These are phyloP conservation scores for Passiflora organensis DNA, from an alignment of 345 rosid genomes.

Conservation along the genomic window DNA sequence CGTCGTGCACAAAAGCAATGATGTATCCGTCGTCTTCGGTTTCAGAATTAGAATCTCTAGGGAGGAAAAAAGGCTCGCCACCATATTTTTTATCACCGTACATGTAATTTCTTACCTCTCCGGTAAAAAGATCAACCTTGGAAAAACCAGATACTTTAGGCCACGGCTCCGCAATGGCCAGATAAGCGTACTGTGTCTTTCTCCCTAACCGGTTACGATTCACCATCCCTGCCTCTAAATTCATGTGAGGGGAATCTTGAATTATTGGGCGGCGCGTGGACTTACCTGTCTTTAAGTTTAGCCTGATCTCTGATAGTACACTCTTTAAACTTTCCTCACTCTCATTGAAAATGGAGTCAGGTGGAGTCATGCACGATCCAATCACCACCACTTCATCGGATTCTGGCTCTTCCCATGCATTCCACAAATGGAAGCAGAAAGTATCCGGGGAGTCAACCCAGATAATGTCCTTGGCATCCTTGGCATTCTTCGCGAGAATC, in stretches of 20 bases:
- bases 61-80: slow-evolving; percentile 84
- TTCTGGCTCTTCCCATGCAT: slow-evolving; percentile 92
- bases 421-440: slow-evolving; percentile 93
- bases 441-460: slow-evolving; percentile 84
- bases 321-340: slow-evolving; percentile 69
- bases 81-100: slow-evolving; percentile 72
- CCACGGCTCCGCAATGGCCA: slow-evolving; percentile 96
- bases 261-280: slow-evolving; percentile 66
- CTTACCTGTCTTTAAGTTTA: slow-evolving; percentile 70
- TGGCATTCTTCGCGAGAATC: slow-evolving; percentile 51
- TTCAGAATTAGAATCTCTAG: slow-evolving; percentile 32
- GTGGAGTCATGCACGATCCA: slow-evolving; percentile 98
- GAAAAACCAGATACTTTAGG: slow-evolving; percentile 91
- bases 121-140: slow-evolving; percentile 72
- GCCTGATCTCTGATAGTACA: slow-evolving; percentile 78
- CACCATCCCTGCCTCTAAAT: slow-evolving; percentile 97
- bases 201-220: slow-evolving; percentile 73
- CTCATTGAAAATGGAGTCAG: slow-evolving; percentile 94
- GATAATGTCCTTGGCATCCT: slow-evolving; percentile 44
- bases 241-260: slow-evolving; percentile 48
- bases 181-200: slow-evolving; percentile 61
- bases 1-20: slow-evolving; percentile 77
- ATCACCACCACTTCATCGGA: slow-evolving; percentile 79
- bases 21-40: slow-evolving; percentile 80
- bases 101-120: slow-evolving; percentile 49